phyloP scores from a whole-genome alignment of 1,284 basidiomycete genomes.

The Cryptococcus sp. region DNA sequence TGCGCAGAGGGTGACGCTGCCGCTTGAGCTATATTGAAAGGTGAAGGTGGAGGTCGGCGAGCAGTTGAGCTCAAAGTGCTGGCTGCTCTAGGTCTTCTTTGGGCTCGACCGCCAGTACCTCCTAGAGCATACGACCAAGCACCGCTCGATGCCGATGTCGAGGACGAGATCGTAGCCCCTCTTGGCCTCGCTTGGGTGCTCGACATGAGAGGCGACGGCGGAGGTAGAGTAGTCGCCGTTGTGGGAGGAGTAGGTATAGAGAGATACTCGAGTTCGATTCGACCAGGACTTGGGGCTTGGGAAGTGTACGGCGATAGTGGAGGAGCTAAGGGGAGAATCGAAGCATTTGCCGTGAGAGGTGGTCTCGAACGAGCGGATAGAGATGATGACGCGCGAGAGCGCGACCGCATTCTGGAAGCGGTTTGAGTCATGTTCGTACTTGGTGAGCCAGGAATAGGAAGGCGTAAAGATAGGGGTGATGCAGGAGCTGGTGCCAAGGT shows the following conservation, averaged over 20 bases:
- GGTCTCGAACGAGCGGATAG: background rate
- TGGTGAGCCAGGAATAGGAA: background rate
- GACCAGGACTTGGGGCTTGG: background rate
- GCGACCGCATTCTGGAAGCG: background rate
- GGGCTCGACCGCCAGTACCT: slow-evolving; percentile 50
- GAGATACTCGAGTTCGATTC: too few species aligned
- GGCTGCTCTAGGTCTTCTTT: slow-evolving; percentile 19
- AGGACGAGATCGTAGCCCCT: slow-evolving; percentile 15
- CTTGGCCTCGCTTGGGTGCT: background rate
- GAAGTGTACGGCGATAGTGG: slow-evolving; percentile 6
- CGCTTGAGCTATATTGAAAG: too few species aligned
- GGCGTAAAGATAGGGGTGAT: background rate
- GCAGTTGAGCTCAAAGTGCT: slow-evolving; percentile 12
- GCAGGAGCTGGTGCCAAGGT: background rate
- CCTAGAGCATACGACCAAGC: slow-evolving; percentile 47
- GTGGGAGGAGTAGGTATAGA: slow-evolving; percentile 32
- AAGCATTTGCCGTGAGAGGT: background rate
- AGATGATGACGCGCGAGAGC: background rate
- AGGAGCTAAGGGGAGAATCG: background rate
- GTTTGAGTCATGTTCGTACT: background rate
- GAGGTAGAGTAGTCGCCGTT: slow-evolving; percentile 19
- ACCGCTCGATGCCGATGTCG: slow-evolving; percentile 8
- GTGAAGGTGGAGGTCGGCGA: too few species aligned
- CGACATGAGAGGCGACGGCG: background rate
- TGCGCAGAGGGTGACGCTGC: too few species aligned